These are phyloP conservation scores for Ceratobasidium sp. DNA, from an alignment of 1,284 basidiomycete genomes.

Conservation along the genomic window DNA sequence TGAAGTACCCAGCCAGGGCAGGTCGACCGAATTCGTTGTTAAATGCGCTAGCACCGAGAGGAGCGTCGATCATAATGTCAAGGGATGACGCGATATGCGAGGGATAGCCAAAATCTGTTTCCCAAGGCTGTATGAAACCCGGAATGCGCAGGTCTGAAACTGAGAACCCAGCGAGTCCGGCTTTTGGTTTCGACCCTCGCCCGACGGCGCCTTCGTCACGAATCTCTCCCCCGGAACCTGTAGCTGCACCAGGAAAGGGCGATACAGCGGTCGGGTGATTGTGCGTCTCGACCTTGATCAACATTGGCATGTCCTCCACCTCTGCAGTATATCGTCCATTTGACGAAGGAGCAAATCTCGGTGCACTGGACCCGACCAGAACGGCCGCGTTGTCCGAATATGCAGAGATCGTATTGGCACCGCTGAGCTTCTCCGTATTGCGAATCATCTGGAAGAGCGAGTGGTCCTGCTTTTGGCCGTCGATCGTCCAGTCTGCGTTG, in stretches of 20 bases:
- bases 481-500: conserved; percentile 96
- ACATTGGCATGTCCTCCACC: conserved; percentile 84
- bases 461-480: conserved; percentile 71
- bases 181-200: conserved; percentile 95
- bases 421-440: conserved; percentile 88
- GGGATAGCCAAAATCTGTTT: conserved; percentile 89
- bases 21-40: conserved; percentile 99
- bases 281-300: conserved; percentile 99
- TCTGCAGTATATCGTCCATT: conserved; percentile 64
- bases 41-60: conserved; percentile 93
- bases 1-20: conserved; percentile 85
- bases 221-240: conserved; percentile 98
- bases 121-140: conserved; percentile 89
- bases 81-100: conserved; percentile 91
- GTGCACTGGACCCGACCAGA: conserved; percentile 79
- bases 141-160: conserved; percentile 95
- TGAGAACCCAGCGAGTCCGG: conserved; percentile 92
- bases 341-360: conserved; percentile 79
- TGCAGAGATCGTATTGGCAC: conserved; percentile 88
- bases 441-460: conserved; percentile 98
- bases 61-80: conserved; percentile 98
- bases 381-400: conserved; percentile 99
- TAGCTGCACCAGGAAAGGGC: conserved; percentile 96
- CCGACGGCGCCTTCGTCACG: conserved; percentile 98
- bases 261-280: conserved; percentile 99